Percentiles rank a stretch among this genome's conserved stretches.
These are phyloP conservation scores for Leccinum incarnatum DNA, from an alignment of 768 basidiomycete genomes.

Conservation along the genomic window DNA sequence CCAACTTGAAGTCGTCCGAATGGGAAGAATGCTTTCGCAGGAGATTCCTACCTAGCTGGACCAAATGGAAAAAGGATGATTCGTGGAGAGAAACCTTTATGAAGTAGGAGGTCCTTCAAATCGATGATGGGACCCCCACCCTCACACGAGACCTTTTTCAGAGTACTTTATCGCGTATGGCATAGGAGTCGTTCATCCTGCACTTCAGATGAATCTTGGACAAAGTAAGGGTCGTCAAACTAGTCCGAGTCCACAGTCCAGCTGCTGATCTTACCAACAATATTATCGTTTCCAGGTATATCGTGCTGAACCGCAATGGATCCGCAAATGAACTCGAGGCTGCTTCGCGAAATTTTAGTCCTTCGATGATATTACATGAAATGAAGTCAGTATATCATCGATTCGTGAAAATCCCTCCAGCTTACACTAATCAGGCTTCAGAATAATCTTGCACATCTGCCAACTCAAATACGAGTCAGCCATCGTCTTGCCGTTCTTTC, in stretches of 20 bases:
- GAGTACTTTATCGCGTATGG: conserved; percentile 61
- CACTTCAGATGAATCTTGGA: conserved; percentile 80
- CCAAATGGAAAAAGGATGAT: conserved; percentile 60
- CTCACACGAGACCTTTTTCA: conserved; percentile 28
- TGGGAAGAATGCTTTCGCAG: conserved; percentile 76
- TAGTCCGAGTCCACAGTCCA: neutral
- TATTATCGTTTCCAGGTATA: conserved; percentile 47
- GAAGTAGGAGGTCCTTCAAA: conserved; percentile 45
- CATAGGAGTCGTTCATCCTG: conserved; percentile 69
- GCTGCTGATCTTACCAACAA: neutral
- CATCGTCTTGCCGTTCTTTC: conserved; percentile 1
- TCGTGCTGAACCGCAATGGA: conserved; percentile 73
- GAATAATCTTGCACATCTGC: conserved; percentile 63
- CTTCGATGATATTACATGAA: conserved; percentile 65
- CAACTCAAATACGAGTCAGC: conserved; percentile 64
- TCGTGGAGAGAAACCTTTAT: conserved; percentile 66
- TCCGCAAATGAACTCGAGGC: conserved; percentile 68
- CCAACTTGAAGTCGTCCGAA: conserved; percentile 59
- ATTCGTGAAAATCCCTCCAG: neutral
- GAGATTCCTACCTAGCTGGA: conserved; percentile 77
- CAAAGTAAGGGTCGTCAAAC: conserved; percentile 50
- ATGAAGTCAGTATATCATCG: conserved; percentile 55
- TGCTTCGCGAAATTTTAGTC: conserved; percentile 67
- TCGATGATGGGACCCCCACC: conserved; percentile 1
- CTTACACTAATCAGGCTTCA: conserved; percentile 49